These are phyloP conservation scores for Edaphochlamys debaryana DNA, from an alignment of 139 green algal genomes.

Conservation along the genomic window DNA sequence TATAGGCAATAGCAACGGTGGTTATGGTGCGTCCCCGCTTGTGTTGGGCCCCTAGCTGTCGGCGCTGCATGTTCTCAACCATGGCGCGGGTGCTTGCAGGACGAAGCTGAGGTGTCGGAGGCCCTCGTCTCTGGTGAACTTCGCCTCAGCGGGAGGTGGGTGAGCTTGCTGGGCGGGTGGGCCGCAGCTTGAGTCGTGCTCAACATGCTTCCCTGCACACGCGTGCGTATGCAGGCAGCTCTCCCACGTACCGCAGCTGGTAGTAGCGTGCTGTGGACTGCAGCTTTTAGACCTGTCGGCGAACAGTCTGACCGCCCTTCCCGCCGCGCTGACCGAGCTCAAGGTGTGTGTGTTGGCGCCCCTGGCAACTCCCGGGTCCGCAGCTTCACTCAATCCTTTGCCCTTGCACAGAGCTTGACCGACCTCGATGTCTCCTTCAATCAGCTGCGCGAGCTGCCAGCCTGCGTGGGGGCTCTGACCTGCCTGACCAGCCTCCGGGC, in stretches of 20 bases:
- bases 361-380: too few species aligned
- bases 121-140: slow-evolving; percentile 7
- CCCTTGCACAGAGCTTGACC: not conserved
- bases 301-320: not conserved
- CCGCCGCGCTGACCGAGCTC: not conserved
- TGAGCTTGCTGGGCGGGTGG: too few species aligned
- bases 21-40: too few species aligned
- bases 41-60: too few species aligned
- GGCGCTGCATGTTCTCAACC: too few species aligned
- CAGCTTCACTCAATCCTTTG: not conserved
- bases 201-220: too few species aligned
- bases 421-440: slow-evolving; percentile 27
- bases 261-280: slow-evolving; percentile 6
- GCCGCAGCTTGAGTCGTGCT: too few species aligned
- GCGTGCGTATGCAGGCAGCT: slow-evolving; percentile 26
- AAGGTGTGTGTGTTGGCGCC: not conserved
- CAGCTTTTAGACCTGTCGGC: slow-evolving; percentile 9
- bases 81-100: too few species aligned
- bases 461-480: not conserved
- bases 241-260: not conserved
- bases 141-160: not conserved
- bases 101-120: not conserved
- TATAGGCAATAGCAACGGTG: too few species aligned
- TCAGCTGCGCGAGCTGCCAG: slow-evolving; percentile 12
- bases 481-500: not conserved